Base-by-base conservation (phyloP, 1,284 basidiomycete species). In the Microbotryomycetes sp. region DNA sequence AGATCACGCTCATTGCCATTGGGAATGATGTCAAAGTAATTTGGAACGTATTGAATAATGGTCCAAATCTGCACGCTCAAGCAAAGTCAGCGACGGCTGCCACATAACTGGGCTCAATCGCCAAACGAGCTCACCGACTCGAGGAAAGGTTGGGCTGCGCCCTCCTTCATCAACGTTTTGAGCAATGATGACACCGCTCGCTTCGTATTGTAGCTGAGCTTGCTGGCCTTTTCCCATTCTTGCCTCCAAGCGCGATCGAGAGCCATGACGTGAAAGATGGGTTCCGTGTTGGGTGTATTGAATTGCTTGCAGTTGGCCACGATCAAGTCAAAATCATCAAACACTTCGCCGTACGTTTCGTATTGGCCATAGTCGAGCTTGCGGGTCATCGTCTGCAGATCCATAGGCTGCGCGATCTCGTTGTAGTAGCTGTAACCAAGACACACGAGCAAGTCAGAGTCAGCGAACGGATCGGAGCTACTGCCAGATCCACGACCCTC, bases 341-440 rank as follows among this genome's bases (percentile, higher is more conserved):
- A 85, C 67, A 98, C 86, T 2, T 87, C 84, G 58, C 88, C 88
- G 85, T 91, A 89, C 0, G 82, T 85, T 22, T 77, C 71, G 75
- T 96, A 97, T 3, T 45, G 80, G 53, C 81, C 82, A 58, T 81
- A 76, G 46, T 81, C 81, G 56, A 96, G 78, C 73, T 90, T 92
- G 54, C 79, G 80, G 36, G 77, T 76, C 73, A 97, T 89, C 12
- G 93, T 96, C 12, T 84, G 84, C 59, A 97, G 85, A 77, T 98
- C 93, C 92, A 97, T 98, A 6, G 96, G 96, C 66, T 87, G 78
- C 67, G 84, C 80, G 74, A 99, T 97, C 77, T 97, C 96, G 12
- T 96, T 85, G 62, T 88, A 85, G 75, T 98, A 98, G 19, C 90
- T 93, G 69, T 28, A 67, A 32, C 31, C n/a, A 28, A 45, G 46